Evolutionary conservation across 164 flowering plant species (phyloP).

Genomic region (Chimonanthus praecox): DNA sequence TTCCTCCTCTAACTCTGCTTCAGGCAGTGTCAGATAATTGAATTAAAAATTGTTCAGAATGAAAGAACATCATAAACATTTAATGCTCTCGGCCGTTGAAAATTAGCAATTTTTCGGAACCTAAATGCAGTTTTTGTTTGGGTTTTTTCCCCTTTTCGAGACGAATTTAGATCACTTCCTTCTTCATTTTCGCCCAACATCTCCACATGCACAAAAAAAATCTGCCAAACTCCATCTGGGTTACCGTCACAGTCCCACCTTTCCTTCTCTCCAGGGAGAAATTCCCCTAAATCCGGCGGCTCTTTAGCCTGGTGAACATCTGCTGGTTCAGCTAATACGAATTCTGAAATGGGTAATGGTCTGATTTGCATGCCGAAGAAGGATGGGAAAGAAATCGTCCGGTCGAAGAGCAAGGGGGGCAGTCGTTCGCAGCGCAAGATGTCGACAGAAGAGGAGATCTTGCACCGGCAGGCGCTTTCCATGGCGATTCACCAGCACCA

Average conservation of each 20-base stretch:
- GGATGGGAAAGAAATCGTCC: conserved; percentile 38
- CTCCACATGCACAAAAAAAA: neutral
- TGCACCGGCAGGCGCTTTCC: conserved; percentile 59
- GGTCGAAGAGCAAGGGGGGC: conserved; percentile 44
- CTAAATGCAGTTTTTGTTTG: neutral
- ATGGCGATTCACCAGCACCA: conserved; percentile 78
- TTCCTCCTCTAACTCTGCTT: too few relatives aligned
- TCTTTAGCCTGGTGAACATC: neutral
- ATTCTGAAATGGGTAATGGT: conserved; percentile 50
- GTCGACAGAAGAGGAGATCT: conserved; percentile 42
- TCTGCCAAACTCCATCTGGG: neutral
- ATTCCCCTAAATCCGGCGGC: neutral
- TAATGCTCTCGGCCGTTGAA: conserved; percentile 1
- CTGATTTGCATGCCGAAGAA: conserved; percentile 60
- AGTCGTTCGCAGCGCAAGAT: conserved; percentile 50
- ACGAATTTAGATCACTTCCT: neutral
- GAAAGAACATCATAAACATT: neutral
- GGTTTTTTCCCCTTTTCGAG: neutral
- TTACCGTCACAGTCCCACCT: neutral
- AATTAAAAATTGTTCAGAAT: too few relatives aligned
- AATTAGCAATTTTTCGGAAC: neutral
- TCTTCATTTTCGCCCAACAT: neutral
- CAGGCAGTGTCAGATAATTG: too few relatives aligned
- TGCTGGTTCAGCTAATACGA: neutral
- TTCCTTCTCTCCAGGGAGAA: neutral